Evolutionary conservation across 192 early-diverging fungal species (phyloP).

Genomic region (Piromyces finnis): DNA sequence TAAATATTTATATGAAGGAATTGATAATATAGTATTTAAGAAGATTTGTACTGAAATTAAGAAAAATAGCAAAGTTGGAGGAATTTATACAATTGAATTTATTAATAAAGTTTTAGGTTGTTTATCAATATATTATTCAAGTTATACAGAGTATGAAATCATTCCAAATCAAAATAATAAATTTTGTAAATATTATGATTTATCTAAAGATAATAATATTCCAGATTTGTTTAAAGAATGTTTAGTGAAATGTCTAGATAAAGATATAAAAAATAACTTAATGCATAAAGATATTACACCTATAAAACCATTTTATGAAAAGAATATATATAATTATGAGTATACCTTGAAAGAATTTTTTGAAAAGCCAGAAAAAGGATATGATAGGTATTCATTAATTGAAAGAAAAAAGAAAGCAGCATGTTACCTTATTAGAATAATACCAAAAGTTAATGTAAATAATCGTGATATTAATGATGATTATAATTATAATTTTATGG

Average conservation of each 20-base stretch:
- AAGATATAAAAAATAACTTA: neutral
- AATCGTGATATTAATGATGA: too few species aligned
- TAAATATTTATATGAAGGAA: neutral
- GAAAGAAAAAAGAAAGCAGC: neutral
- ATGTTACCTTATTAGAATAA: neutral
- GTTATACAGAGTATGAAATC: neutral
- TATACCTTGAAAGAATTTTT: neutral
- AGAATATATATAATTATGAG: neutral
- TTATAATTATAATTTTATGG: too few species aligned
- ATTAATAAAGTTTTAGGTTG: neutral
- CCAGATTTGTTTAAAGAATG: neutral
- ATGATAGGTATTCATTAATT: too few species aligned
- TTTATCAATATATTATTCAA: neutral
- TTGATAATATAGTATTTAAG: neutral
- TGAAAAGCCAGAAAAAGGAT: neutral
- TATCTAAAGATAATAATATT: neutral
- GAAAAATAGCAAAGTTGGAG: neutral
- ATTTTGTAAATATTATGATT: neutral
- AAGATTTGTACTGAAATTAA: neutral
- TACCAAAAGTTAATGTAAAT: too few species aligned
- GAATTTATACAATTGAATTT: neutral
- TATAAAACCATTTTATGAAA: neutral
- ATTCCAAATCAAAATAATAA: neutral
- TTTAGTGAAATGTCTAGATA: neutral
- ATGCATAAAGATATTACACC: neutral